Evolutionary conservation across 2,329 filamentous ascomycete genomes (phyloP).

Genomic region (Penicillium concentricum): DNA sequence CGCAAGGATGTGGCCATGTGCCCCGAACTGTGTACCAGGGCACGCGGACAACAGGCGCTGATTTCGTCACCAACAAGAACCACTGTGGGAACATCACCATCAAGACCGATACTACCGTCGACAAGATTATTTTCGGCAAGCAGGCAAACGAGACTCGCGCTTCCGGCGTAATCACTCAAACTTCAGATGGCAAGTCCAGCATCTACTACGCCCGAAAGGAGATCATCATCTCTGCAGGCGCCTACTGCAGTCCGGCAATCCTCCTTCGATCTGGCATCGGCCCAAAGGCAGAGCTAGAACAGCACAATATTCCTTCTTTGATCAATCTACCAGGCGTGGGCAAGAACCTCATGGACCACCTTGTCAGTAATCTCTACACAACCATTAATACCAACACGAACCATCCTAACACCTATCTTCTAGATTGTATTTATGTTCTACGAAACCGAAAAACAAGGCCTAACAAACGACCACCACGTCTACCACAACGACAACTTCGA

Average conservation of each 20-base stretch:
- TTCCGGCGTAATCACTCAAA: constrained; percentile 29
- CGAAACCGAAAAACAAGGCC: constrained; percentile 51
- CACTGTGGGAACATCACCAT: constrained; percentile 50
- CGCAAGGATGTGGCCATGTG: constrained; percentile 58
- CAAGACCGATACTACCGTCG: constrained; percentile 50
- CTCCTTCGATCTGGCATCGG: constrained; percentile 57
- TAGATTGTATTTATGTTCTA: constrained; percentile 62
- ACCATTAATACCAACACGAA: not conserved
- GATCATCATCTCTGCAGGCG: constrained; percentile 50
- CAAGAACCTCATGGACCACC: constrained; percentile 55
- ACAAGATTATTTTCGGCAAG: constrained; percentile 52
- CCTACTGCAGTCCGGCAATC: constrained; percentile 53
- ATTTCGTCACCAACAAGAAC: constrained; percentile 51
- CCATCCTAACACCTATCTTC: constrained; percentile 4
- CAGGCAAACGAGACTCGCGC: constrained; percentile 42
- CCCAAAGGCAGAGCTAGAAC: constrained; percentile 42
- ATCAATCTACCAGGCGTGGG: constrained; percentile 54
- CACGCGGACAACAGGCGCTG: constrained; percentile 53
- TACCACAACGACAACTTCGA: constrained; percentile 55
- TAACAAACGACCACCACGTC: constrained; percentile 58
- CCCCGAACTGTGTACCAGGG: constrained; percentile 55
- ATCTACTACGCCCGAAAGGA: constrained; percentile 47
- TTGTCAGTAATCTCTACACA: constrained; percentile 33
- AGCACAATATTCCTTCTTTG: constrained; percentile 45
- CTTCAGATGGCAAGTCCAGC: constrained; percentile 34